phyloP scores from a whole-genome alignment of 2,329 filamentous ascomycete genomes.

The Ascochyta clinopodiicola region DNA sequence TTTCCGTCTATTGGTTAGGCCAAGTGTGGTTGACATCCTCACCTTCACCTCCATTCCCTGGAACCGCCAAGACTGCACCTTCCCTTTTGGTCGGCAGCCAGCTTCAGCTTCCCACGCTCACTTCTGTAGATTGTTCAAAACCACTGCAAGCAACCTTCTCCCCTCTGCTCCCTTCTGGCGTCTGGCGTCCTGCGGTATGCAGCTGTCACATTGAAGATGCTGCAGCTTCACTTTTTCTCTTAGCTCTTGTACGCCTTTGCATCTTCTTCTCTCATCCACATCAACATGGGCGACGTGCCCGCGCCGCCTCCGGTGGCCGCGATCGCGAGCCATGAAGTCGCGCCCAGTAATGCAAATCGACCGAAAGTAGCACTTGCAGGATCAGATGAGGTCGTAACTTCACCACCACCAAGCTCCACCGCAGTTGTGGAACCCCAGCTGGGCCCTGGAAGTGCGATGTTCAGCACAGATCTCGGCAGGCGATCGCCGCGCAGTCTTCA shows the following conservation, averaged over 20 bases:
- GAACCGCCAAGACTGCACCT: slow-evolving; percentile 6
- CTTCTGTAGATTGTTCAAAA: not conserved
- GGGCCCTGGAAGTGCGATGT: slow-evolving; percentile 26
- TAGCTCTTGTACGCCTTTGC: not conserved
- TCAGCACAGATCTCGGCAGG: slow-evolving; percentile 39
- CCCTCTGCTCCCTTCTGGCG: not conserved
- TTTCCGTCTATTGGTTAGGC: not conserved
- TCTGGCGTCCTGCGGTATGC: slow-evolving; percentile 11
- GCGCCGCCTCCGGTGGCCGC: slow-evolving; percentile 2
- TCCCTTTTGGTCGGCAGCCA: not conserved
- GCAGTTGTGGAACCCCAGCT: slow-evolving; percentile 13
- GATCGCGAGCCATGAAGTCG: not conserved
- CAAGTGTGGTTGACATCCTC: not conserved
- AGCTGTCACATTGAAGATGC: slow-evolving; percentile 3
- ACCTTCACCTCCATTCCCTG: slow-evolving; percentile 19
- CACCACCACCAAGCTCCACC: slow-evolving; percentile 1
- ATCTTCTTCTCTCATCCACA: not conserved
- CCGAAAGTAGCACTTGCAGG: slow-evolving; percentile 2
- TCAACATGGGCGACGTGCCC: slow-evolving; percentile 8
- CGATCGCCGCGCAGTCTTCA: slow-evolving; percentile 21
- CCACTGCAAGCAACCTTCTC: not conserved
- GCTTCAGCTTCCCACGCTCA: not conserved
- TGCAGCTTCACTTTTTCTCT: slow-evolving; percentile 1
- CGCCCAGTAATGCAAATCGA: not conserved
- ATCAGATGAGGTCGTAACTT: slow-evolving; percentile 19